These are phyloP conservation scores for Tremella mesenterica DNA, from an alignment of 768 basidiomycete species.

Conservation along the genomic window DNA sequence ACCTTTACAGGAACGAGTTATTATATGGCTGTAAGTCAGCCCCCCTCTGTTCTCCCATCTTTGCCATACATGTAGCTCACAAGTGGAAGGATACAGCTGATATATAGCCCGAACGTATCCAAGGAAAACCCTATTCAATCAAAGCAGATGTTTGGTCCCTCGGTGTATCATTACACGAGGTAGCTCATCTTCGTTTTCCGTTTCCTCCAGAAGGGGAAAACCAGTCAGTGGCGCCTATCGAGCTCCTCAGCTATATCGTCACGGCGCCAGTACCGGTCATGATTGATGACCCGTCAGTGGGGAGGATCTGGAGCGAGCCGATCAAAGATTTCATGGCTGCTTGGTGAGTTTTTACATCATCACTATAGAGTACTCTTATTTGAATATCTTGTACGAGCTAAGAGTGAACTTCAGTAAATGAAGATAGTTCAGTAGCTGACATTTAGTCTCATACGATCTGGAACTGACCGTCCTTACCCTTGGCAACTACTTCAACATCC, in stretches of 20 bases:
- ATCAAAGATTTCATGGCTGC: conserved; percentile 88
- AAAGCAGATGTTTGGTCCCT: conserved; percentile 47
- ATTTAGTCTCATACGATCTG: conserved; percentile 61
- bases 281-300: conserved; percentile 35
- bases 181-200: conserved; percentile 45
- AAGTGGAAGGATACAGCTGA: not conserved
- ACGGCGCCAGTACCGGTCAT: conserved; percentile 41
- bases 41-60: too few relatives aligned
- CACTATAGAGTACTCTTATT: too few relatives aligned
- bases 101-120: conserved; percentile 44
- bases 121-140: conserved; percentile 43
- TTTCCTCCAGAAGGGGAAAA: conserved; percentile 48
- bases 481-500: conserved; percentile 73
- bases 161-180: conserved; percentile 44
- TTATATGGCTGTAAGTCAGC: conserved; percentile 45
- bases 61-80: too few relatives aligned
- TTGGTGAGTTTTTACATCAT: conserved; percentile 54
- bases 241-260: conserved; percentile 83
- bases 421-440: not conserved
- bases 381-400: too few relatives aligned
- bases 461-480: conserved; percentile 64
- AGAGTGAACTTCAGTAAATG: too few relatives aligned
- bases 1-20: conserved; percentile 46
- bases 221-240: conserved; percentile 78
- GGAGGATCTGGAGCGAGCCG: conserved; percentile 58